Conservation (phyloP, 805 yeast genomes). For the Ogataea trehalophila region DNA sequence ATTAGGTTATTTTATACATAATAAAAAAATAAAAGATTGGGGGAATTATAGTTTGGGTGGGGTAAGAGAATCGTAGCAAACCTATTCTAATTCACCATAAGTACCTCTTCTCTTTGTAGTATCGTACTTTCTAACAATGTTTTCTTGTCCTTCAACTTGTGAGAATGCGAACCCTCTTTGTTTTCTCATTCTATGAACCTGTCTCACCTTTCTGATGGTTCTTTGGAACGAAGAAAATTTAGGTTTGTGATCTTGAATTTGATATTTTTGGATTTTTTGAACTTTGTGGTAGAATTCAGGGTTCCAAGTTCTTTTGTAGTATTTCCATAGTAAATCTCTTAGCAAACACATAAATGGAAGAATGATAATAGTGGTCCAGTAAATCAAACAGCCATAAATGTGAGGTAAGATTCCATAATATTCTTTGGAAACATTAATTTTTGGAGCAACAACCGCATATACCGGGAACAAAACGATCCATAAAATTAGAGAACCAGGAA, state of each 20-base stretch:
- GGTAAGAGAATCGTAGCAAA: background rate
- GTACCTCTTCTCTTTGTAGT: constrained; percentile 65
- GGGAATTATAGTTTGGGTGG: background rate
- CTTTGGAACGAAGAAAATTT: constrained; percentile 94
- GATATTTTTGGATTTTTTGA: constrained; percentile 94
- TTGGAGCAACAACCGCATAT: constrained; percentile 82
- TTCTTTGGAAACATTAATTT: constrained; percentile 74
- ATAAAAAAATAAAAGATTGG: too few species aligned
- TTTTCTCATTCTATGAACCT: constrained; percentile 95
- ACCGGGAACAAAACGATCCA: constrained; percentile 88
- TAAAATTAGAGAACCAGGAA: constrained; percentile 85
- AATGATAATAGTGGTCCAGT: constrained; percentile 79
- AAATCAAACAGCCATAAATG: constrained; percentile 70
- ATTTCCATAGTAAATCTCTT: constrained; percentile 92
- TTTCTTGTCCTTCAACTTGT: constrained; percentile 91
- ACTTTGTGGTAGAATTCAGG: constrained; percentile 94
- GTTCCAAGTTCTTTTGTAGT: constrained; percentile 81
- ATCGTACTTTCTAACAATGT: constrained; percentile 88
- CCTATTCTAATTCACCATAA: constrained; percentile 28
- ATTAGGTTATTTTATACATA: background rate
- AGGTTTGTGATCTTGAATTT: constrained; percentile 92
- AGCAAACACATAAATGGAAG: constrained; percentile 73
- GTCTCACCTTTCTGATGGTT: constrained; percentile 95
- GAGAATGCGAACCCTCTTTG: constrained; percentile 99
- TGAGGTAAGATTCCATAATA: constrained; percentile 74